A percentile compares a stretch with the other conserved stretches of the same genome.
Evolutionary conservation across 2,329 filamentous ascomycete species (phyloP).

Genomic region (Ceratocystis smalleyi): DNA sequence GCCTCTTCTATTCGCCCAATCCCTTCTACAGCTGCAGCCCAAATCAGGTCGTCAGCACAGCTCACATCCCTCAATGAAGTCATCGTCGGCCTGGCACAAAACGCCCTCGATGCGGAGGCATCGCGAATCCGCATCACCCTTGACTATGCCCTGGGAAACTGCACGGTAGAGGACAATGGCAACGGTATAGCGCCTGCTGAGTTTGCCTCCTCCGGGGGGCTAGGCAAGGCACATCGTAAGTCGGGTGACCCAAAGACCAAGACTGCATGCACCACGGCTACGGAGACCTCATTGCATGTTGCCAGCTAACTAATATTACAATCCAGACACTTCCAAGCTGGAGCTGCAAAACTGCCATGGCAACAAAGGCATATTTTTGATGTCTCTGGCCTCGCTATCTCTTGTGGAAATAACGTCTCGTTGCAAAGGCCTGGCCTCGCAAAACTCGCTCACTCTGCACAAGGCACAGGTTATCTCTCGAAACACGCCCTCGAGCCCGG

Average conservation of each 20-base stretch:
- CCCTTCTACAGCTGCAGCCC: constrained; percentile 53
- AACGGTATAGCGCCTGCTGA: constrained; percentile 57
- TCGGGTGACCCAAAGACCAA: not conserved
- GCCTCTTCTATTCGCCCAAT: constrained; percentile 44
- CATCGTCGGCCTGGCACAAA: constrained; percentile 58
- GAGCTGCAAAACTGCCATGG: constrained; percentile 37
- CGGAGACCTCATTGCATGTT: not conserved
- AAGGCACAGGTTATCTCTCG: constrained; percentile 51
- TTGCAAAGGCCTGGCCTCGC: constrained; percentile 41
- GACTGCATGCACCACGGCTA: not conserved
- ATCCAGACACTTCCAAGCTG: constrained; percentile 12
- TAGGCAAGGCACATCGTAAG: constrained; percentile 60
- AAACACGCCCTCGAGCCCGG: constrained; percentile 42
- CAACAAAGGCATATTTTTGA: constrained; percentile 56
- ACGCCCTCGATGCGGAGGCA: constrained; percentile 68
- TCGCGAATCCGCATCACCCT: constrained; percentile 52
- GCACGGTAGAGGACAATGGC: constrained; percentile 73
- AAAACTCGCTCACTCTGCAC: constrained; percentile 54
- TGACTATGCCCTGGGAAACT: constrained; percentile 61
- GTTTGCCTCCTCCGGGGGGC: constrained; percentile 52
- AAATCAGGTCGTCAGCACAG: constrained; percentile 71
- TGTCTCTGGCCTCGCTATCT: constrained; percentile 60
- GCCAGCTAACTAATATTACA: not conserved
- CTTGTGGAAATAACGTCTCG: constrained; percentile 63
- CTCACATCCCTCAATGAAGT: constrained; percentile 62